A percentile compares a stretch with the other conserved stretches of the same genome.
Evolutionary conservation across 768 basidiomycete genomes (phyloP).

Genomic region (Lactarius hatsudake): DNA sequence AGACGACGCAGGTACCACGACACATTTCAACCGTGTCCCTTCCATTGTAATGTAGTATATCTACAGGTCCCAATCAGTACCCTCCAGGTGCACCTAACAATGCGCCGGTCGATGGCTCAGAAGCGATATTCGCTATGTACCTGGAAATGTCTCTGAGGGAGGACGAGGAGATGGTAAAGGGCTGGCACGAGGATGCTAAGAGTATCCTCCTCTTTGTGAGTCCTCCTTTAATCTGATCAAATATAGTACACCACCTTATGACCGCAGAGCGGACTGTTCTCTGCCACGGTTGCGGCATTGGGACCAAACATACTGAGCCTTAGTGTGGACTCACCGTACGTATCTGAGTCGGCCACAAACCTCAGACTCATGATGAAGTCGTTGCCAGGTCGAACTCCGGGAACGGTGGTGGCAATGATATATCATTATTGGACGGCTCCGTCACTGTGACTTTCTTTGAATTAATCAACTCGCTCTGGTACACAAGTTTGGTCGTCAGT

Average conservation of each 20-base stretch:
- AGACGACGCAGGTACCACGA: too few species aligned
- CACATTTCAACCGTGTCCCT: too few species aligned
- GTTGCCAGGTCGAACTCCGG: not conserved
- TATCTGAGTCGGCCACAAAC: not conserved
- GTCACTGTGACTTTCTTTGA: too few species aligned
- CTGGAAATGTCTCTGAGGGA: not conserved
- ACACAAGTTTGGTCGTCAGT: not conserved
- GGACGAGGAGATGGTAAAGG: not conserved
- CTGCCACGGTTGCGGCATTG: slow-evolving; percentile 20
- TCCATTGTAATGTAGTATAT: too few species aligned
- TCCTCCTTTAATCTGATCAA: not conserved
- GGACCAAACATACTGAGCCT: slow-evolving; percentile 10
- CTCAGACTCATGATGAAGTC: slow-evolving; percentile 5
- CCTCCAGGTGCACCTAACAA: too few species aligned
- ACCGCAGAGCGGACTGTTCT: slow-evolving; percentile 20
- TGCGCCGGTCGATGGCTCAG: not conserved
- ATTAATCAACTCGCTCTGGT: not conserved
- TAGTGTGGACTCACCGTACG: slow-evolving; percentile 1
- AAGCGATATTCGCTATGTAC: not conserved
- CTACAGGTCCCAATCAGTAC: too few species aligned
- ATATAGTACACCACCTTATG: not conserved
- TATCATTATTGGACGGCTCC: too few species aligned
- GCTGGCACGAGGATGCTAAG: not conserved
- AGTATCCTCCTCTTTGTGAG: not conserved
- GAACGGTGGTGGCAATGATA: too few species aligned